Evolutionary conservation across 768 basidiomycete species (phyloP), one percentile per base, ranked within the genome.

Genomic region (Hirschioporus abietinus): DNA sequence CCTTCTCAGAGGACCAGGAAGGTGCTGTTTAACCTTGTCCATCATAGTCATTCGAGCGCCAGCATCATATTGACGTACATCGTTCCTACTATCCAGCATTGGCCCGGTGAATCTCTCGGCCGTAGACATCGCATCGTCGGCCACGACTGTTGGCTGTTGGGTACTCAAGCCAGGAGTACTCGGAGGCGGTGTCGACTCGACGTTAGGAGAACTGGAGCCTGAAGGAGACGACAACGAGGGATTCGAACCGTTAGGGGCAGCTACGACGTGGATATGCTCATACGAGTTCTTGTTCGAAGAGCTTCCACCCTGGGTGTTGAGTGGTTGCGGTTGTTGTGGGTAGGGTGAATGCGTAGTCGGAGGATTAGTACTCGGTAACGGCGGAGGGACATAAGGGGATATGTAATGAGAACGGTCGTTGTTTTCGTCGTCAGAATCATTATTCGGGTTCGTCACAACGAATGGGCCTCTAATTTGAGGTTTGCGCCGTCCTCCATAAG

Each of bases 161-260:
- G 74, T 78, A 34, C 77, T 77, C 69, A 84, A 79, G 63, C 81
- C 84, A 15, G 89, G 88, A 12, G 89, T 89, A 71, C 81, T 83
- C 27, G 89, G 89, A 4, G 89, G 88, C 66, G 90, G 88, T n/a
- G 88, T 87, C 2, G 87, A 84, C 68, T 89, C 88, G 63, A 86
- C 82, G 57, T 81, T 81, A 6, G 84, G 86, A 1, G 90, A 91
- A 71, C 84, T 85, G 61, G 86, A 83, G 71, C 83, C 87, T 64
- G 88, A 90, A 23, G 91, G 88, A 2, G 90, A 91, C 18, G 88
- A 89, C 63, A 86, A 82, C 57, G 86, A 80, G 64, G 84, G 88
- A 72, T 85, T 83, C 65, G 81, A 79, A 78, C 72, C 78, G 74
- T 65, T 78, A 71, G 73, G 74, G 68, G 68, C 76, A 68, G 74